Evolutionary conservation across 2,329 filamentous ascomycete species (phyloP), one percentile per base, ranked within the genome.

Genomic region (Colletotrichum cordylinicola): DNA sequence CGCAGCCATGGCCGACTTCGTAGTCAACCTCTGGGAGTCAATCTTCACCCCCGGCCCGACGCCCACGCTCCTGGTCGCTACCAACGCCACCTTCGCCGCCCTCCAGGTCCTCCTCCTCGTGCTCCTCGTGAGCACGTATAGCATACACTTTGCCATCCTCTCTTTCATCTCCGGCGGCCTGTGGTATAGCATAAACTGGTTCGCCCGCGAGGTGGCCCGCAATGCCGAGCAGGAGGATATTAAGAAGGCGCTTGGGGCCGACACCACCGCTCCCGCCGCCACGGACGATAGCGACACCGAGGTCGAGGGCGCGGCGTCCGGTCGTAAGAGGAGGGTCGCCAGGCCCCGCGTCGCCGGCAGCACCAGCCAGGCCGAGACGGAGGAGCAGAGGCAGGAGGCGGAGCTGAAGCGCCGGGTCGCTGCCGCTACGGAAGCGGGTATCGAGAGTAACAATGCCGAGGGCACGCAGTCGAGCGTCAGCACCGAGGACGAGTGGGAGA

Each of bases 101-200:
- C 93, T 99, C 21, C 97, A 98, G 85, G 76, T 94, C 77, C 89
- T 98, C 56, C 93, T 98, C 79, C 85, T 95, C 78, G 84, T 86
- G 70, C 93, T 99, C 77, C 91, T 98, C 68, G 76, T 95, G 79
- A 93, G 92, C 72, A 99, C 96, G 9, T 92, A 94, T 85, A 98
- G 94, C 86, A 90, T 98, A 78, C 97, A 98, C 88, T 98, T 98
- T 82, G 84, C 95, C 78, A 89, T 96, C 74, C 91, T 99, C 8
- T 98, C 95, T 15, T 81, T 93, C 74, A 88, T 99, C 12, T 95
- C 92, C 78, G 96, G 87, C 37, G 94, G 94, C 6, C 89, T 98
- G 43, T 99, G 97, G 97, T 96, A 91, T 88, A 92, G 94, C 73
- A 96, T 98, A 86, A 98, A 98, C 90, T 99, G 97, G 97, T 98